Evolutionary conservation across 768 basidiomycete species (phyloP).

Genomic region (Hysterangium stoloniferum): DNA sequence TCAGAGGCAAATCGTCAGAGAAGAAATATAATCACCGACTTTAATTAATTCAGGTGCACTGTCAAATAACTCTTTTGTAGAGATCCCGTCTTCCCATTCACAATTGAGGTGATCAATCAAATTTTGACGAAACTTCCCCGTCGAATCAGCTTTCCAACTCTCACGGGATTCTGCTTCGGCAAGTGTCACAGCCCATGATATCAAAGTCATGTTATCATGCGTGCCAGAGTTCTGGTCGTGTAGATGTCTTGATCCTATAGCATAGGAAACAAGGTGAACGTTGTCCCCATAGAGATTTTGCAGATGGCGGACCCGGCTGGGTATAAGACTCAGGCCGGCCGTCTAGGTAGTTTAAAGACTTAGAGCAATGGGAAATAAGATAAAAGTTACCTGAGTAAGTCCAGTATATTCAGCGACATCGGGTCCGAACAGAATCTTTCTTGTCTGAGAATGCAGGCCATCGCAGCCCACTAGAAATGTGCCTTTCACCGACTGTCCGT

Average conservation of each 20-base stretch:
- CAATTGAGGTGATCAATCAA: conserved; percentile 20
- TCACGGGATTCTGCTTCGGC: conserved; percentile 33
- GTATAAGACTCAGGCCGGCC: conserved; percentile 27
- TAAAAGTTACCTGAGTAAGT: conserved; percentile 27
- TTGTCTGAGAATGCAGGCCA: conserved; percentile 36
- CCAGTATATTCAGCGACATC: conserved; percentile 31
- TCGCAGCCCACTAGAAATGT: conserved; percentile 38
- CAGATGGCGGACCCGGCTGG: conserved; percentile 14
- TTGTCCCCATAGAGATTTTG: conserved; percentile 31
- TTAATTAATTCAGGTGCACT: conserved; percentile 23
- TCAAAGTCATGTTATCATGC: not conserved
- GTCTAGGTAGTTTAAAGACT: conserved; percentile 18
- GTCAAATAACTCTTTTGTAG: conserved; percentile 20
- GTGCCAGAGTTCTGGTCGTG: not conserved
- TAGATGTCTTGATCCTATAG: conserved; percentile 14
- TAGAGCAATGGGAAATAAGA: not conserved
- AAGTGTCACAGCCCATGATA: conserved; percentile 20
- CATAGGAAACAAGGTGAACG: conserved; percentile 31
- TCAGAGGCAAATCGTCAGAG: not conserved
- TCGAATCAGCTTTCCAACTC: conserved; percentile 33
- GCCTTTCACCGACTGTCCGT: conserved; percentile 28
- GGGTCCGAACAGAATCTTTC: conserved; percentile 30
- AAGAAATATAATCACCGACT: conserved; percentile 13
- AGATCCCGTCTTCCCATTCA: conserved; percentile 20
- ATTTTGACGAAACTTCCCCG: conserved; percentile 10